Evolutionary conservation across 495 filamentous ascomycete genomes (phyloP).

Genomic region (Penicillium soppii): DNA sequence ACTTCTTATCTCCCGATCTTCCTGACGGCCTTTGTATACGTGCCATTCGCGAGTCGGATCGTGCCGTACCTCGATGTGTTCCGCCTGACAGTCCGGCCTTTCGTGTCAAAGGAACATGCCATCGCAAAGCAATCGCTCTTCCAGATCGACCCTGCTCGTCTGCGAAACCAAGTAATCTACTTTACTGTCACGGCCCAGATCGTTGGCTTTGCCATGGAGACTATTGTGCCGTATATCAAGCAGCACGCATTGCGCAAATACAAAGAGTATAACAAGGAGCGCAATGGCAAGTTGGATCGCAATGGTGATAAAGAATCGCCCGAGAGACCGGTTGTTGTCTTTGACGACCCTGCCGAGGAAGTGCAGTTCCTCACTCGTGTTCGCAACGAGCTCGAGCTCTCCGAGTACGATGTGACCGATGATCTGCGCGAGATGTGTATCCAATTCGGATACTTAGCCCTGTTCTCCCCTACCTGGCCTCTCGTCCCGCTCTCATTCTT

Average conservation of each 20-base stretch:
- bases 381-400: conserved; percentile 81
- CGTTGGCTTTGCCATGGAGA: conserved; percentile 82
- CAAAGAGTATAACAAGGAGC: conserved; percentile 53
- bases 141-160: conserved; percentile 76
- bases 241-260: conserved; percentile 70
- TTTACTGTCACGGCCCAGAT: conserved; percentile 95
- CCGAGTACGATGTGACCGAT: conserved; percentile 79
- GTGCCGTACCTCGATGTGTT: conserved; percentile 91
- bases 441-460: conserved; percentile 89
- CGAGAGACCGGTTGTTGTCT: conserved; percentile 21
- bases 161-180: conserved; percentile 93
- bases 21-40: conserved; percentile 93
- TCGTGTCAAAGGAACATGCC: conserved; percentile 69
- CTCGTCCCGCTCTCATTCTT: conserved; percentile 85
- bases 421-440: conserved; percentile 96
- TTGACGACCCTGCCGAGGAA: conserved; percentile 67
- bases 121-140: conserved; percentile 60
- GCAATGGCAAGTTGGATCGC: conserved; percentile 23
- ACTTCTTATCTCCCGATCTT: conserved; percentile 92
- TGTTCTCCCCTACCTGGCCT: conserved; percentile 94
- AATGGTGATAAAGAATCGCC: conserved; percentile 28
- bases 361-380: conserved; percentile 74
- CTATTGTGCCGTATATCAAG: conserved; percentile 82
- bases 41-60: conserved; percentile 85
- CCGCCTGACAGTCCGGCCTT: conserved; percentile 69